Conservation (phyloP, 176 grass and related monocot species). For the Carex parvula region DNA sequence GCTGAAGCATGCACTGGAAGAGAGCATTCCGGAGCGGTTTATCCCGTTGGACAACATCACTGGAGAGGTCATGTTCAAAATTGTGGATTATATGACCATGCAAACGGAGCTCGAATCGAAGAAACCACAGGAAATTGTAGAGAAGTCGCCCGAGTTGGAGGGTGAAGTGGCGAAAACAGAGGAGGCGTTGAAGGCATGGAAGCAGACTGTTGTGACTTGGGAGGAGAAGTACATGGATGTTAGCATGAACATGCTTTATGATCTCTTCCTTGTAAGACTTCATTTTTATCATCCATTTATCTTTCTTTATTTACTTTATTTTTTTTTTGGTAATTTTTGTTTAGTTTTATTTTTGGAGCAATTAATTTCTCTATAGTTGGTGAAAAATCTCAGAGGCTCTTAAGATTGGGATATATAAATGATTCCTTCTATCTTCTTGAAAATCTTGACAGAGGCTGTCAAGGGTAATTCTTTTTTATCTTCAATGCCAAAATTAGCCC, state of each 20-base stretch:
- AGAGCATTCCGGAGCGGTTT: background rate
- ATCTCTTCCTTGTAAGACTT: slow-evolving; percentile 13
- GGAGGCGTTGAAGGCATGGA: background rate
- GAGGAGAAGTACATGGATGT: slow-evolving; percentile 8
- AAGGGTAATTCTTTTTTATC: too few relatives aligned
- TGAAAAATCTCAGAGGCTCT: too few relatives aligned
- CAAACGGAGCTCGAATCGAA: background rate
- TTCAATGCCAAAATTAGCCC: too few relatives aligned
- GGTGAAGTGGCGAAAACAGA: background rate
- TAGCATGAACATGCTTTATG: background rate
- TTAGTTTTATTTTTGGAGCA: too few relatives aligned
- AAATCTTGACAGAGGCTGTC: too few relatives aligned
- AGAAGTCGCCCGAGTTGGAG: background rate
- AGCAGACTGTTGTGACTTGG: background rate
- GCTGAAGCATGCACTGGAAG: background rate
- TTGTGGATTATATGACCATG: background rate
- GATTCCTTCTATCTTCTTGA: too few relatives aligned
- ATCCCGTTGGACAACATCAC: background rate
- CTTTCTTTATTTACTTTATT: too few relatives aligned
- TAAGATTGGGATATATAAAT: too few relatives aligned
- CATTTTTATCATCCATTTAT: too few relatives aligned
- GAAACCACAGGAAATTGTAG: background rate
- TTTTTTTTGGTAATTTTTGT: too few relatives aligned
- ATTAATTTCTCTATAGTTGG: too few relatives aligned
- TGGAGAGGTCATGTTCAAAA: background rate